Evolutionary conservation across 148 eudicot genomes (phyloP).

Genomic region (Salicornia ramosissima): DNA sequence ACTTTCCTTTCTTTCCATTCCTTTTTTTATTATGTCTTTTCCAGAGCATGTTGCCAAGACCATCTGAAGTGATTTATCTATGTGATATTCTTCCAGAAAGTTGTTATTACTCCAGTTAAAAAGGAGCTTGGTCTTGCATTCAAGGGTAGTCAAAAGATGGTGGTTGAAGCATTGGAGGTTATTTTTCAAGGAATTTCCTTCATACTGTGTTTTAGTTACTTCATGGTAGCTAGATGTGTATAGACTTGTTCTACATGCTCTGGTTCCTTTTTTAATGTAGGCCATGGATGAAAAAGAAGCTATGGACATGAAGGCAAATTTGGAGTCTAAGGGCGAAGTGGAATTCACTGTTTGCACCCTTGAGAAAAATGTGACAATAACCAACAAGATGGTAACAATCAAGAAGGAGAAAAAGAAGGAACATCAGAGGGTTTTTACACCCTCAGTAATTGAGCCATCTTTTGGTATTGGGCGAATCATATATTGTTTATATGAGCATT

Average conservation of each 20-base stretch:
- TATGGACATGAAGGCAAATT: slow-evolving; percentile 77
- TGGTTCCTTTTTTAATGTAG: slow-evolving; percentile 28
- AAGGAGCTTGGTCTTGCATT: slow-evolving; percentile 93
- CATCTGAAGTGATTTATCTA: background rate
- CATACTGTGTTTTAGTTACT: background rate
- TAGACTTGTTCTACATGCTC: background rate
- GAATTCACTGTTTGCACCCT: slow-evolving; percentile 78
- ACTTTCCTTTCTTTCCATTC: background rate
- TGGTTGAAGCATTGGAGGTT: slow-evolving; percentile 92
- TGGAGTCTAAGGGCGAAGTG: slow-evolving; percentile 74
- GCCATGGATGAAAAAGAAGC: slow-evolving; percentile 91
- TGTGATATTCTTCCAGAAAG: slow-evolving; percentile 50
- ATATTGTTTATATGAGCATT: slow-evolving; percentile 83
- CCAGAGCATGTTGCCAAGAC: background rate
- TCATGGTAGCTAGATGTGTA: background rate
- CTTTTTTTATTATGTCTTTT: slow-evolving; percentile 7
- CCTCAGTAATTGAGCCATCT: slow-evolving; percentile 93
- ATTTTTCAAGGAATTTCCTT: background rate
- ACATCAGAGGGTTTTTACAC: slow-evolving; percentile 87
- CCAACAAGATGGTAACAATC: slow-evolving; percentile 68
- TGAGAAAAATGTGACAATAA: slow-evolving; percentile 62
- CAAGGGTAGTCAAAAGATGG: slow-evolving; percentile 86
- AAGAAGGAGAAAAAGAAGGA: slow-evolving; percentile 76
- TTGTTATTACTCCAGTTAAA: slow-evolving; percentile 73
- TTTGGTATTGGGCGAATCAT: slow-evolving; percentile 97